A percentile compares a stretch with the other conserved stretches of the same genome.
Conservation (phyloP, 2,329 filamentous ascomycete genomes). For the Ceratocystiopsis brevicomis region DNA sequence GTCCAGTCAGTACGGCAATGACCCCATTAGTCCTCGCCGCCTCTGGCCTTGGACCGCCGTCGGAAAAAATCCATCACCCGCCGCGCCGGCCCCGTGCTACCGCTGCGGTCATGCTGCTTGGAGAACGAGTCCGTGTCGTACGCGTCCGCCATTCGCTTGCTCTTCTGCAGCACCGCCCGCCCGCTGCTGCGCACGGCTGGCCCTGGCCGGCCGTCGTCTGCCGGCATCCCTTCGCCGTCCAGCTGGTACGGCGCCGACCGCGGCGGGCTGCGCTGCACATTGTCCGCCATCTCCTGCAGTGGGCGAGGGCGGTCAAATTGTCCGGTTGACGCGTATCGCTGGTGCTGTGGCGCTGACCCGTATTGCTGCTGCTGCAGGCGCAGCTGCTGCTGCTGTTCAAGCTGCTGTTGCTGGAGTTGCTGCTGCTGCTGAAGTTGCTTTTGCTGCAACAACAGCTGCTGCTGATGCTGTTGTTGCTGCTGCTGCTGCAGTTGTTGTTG, state of each 20-base stretch:
- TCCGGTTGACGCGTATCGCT: slow-evolving; percentile 9
- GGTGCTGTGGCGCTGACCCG: slow-evolving; percentile 7
- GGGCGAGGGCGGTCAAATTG: slow-evolving; percentile 2
- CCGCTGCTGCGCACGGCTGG: slow-evolving; percentile 15
- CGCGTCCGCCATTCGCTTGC: slow-evolving; percentile 72
- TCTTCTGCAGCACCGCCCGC: slow-evolving; percentile 54
- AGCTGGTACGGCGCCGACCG: slow-evolving; percentile 26
- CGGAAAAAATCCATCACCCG: slow-evolving; percentile 98
- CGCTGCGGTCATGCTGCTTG: slow-evolving; percentile 44
- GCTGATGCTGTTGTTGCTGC: too few relatives aligned
- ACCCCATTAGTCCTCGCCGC: slow-evolving; percentile 29
- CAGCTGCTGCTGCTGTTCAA: background rate
- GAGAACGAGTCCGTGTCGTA: slow-evolving; percentile 58
- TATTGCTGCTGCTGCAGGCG: slow-evolving; percentile 1
- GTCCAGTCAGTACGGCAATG: too few relatives aligned
- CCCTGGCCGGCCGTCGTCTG: slow-evolving; percentile 22
- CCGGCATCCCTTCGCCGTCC: slow-evolving; percentile 22
- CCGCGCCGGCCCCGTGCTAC: slow-evolving; percentile 71
- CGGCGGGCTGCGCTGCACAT: slow-evolving; percentile 21
- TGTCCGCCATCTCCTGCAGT: slow-evolving; percentile 22
- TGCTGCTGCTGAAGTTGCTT: slow-evolving; percentile 7
- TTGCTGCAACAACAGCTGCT: too few relatives aligned
- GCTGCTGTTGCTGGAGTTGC: slow-evolving; percentile 12
- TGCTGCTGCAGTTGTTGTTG: too few relatives aligned
- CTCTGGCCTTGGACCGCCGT: slow-evolving; percentile 59